A percentile compares a stretch with the other conserved stretches of the same genome.
These are phyloP conservation scores for Plasmodium ovale DNA, from an alignment of 169 alveolate genomes.

Conservation along the genomic window DNA sequence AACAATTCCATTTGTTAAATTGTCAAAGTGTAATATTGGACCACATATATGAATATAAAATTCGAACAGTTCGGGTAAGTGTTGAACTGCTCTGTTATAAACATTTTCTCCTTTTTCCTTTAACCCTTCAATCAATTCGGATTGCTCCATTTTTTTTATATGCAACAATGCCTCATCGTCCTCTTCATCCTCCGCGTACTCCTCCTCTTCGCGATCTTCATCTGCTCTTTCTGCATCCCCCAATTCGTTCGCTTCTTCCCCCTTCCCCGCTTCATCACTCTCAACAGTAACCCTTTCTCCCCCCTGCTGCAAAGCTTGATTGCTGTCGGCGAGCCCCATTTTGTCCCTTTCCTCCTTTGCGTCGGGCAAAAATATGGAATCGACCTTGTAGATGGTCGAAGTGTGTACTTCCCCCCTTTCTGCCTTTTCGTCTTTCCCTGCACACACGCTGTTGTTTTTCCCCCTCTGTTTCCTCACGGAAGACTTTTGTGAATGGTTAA, in stretches of 20 bases:
- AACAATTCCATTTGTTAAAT: constrained; percentile 83
- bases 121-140: constrained; percentile 73
- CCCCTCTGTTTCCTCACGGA: constrained; percentile 6
- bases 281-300: too few species aligned
- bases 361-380: background rate
- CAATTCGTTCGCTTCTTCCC: background rate
- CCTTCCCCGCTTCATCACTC: background rate
- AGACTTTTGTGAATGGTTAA: constrained; percentile 11
- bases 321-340: too few species aligned
- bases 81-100: constrained; percentile 75
- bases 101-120: constrained; percentile 77
- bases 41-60: constrained; percentile 83
- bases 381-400: background rate
- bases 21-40: constrained; percentile 83
- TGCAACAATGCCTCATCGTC: constrained; percentile 51
- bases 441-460: background rate
- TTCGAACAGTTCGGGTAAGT: constrained; percentile 76
- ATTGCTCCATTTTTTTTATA: constrained; percentile 57
- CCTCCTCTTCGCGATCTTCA: constrained; percentile 25
- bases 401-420: constrained; percentile 5
- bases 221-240: background rate
- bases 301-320: too few species aligned
- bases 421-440: constrained; percentile 1
- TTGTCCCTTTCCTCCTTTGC: too few species aligned
- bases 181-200: constrained; percentile 50